Conservation (phyloP, 1,284 basidiomycete genomes). For the Polyporus tsugae region DNA sequence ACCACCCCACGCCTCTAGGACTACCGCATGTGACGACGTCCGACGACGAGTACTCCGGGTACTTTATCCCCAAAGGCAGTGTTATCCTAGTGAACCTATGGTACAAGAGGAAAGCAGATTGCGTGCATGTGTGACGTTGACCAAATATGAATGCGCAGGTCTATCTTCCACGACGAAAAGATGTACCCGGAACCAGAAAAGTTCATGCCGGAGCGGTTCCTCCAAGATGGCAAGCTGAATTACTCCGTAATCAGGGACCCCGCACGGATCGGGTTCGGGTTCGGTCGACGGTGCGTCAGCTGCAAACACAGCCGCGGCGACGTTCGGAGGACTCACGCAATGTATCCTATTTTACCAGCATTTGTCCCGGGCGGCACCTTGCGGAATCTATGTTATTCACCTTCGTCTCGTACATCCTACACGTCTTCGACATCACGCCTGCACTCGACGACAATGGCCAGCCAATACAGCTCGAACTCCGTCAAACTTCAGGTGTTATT, state of each 20-base stretch:
- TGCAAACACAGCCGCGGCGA: too few relatives aligned
- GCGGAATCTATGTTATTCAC: constrained; percentile 23
- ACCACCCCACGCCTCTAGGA: constrained; percentile 30
- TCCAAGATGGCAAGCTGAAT: constrained; percentile 21
- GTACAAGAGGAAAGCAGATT: constrained; percentile 1
- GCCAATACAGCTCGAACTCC: constrained; percentile 7
- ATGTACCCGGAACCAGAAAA: constrained; percentile 20
- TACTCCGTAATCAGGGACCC: constrained; percentile 9
- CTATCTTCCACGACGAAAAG: constrained; percentile 18
- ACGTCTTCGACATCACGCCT: constrained; percentile 24
- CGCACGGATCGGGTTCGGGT: constrained; percentile 17
- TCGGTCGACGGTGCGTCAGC: constrained; percentile 24
- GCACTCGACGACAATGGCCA: constrained; percentile 16
- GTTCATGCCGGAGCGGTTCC: constrained; percentile 29
- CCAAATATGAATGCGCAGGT: constrained; percentile 3
- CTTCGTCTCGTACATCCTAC: constrained; percentile 25
- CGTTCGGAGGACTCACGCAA: not conserved
- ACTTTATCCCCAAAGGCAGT: constrained; percentile 24
- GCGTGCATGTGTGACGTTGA: too few relatives aligned
- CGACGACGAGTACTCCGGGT: constrained; percentile 21
- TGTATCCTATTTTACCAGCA: constrained; percentile 2
- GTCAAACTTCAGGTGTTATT: not conserved
- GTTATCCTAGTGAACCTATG: constrained; percentile 21
- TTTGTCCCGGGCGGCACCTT: constrained; percentile 26
- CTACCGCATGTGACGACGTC: constrained; percentile 12